Base-by-base conservation (phyloP, 2,329 filamentous ascomycete species). In the Aspergillus sp. region DNA sequence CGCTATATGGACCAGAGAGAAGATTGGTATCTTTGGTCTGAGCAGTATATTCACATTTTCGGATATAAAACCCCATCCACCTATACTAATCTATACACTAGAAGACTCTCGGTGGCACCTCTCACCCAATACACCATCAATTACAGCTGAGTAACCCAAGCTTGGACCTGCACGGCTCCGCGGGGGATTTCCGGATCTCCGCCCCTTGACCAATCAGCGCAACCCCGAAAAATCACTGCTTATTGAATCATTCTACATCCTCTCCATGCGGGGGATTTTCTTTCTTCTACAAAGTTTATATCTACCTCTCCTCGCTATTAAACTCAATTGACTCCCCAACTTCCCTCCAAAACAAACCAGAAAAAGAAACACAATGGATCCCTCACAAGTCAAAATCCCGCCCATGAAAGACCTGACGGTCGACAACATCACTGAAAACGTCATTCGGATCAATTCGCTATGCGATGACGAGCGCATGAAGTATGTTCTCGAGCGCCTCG, bases 361-460 rank as follows among this genome's bases (percentile, higher is more conserved):
- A 28, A 38, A 15, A 59, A 46, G 8, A 28, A 25, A 13, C 53
- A 70, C 54, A 45, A 80, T 80, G 78, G 78, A 80, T 63, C 78
- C 78, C 62, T 77, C 76, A 17, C 64, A 76, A 59, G 76, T 79
- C 66, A 76, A 74, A 25, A 76, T 79, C 63, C 78, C 79, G 4
- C 74, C 76, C 2, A 75, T 90, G 75, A 89, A 89, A 72, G 87
- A 93, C 77, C 82, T 93, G 41, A 92, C 88, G 1, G 89, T 89
- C 66, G 89, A 92, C 72, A 93, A 93, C 76, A 93, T 93, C 76
- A 93, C 91, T 58, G 85, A 89, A 54, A 92, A 93, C 71, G 88
- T 89, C 34, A 83, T 89, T 71, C 81, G 83, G 50, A 92, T 93
- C 76, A 94, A 94, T 79, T 89, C 89, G 9, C 85, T 89, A 79